Percentiles rank a stretch among this genome's conserved stretches.
phyloP scores from a whole-genome alignment of 202 grass and related monocot genomes.

The Thinopyrum obtusiflorum region DNA sequence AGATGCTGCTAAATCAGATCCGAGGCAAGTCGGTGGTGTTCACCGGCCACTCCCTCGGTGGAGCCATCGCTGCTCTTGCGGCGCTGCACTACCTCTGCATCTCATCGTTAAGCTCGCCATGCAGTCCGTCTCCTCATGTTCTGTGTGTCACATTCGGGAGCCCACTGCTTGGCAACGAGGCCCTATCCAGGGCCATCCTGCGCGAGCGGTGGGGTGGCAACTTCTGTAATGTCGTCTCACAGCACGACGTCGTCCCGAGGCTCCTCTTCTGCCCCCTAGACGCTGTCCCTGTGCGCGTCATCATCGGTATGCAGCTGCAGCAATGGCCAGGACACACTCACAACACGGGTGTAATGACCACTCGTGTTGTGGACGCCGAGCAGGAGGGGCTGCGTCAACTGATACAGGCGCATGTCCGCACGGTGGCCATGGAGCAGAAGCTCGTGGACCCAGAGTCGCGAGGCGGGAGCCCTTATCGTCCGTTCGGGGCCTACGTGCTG shows the following conservation, averaged over 20 bases:
- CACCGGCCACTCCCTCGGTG: slow-evolving; percentile 84
- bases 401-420: slow-evolving; percentile 41
- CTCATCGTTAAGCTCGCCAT: slow-evolving; percentile 41
- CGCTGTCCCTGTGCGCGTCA: slow-evolving; percentile 23
- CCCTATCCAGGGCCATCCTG: slow-evolving; percentile 66
- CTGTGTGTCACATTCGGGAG: slow-evolving; percentile 89
- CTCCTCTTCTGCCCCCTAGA: slow-evolving; percentile 74
- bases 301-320: slow-evolving; percentile 40
- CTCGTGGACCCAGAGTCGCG: slow-evolving; percentile 1
- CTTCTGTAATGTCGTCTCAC: slow-evolving; percentile 78
- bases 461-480: slow-evolving; percentile 42
- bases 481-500: slow-evolving; percentile 74
- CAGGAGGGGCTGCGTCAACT: slow-evolving; percentile 44
- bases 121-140: slow-evolving; percentile 36
- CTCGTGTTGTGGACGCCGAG: slow-evolving; percentile 33
- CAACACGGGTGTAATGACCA: neutral
- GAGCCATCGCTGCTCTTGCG: slow-evolving; percentile 55
- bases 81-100: slow-evolving; percentile 78
- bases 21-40: slow-evolving; percentile 77
- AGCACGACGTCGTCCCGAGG: slow-evolving; percentile 76
- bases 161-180: slow-evolving; percentile 65
- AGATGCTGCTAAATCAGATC: slow-evolving; percentile 70
- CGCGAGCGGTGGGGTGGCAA: slow-evolving; percentile 67
- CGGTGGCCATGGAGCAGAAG: slow-evolving; percentile 52
- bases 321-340: neutral